Percentiles rank a stretch among this genome's conserved stretches.
Conservation (phyloP, 75 land plant species). For the Sequoiadendron giganteum region DNA sequence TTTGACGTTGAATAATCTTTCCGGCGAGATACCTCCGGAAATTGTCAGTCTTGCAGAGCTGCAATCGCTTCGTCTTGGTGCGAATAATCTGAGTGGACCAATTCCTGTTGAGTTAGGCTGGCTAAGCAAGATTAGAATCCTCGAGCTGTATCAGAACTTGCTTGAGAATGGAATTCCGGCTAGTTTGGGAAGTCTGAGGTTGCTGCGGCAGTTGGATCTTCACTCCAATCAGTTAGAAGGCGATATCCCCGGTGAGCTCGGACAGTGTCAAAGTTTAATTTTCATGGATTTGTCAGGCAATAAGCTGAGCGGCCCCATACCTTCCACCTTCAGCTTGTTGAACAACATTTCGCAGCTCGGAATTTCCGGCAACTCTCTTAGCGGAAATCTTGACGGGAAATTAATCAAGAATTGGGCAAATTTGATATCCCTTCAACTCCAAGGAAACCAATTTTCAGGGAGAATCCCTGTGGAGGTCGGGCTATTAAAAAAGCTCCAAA, state of each 20-base stretch:
- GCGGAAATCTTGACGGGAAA: conserved; percentile 42
- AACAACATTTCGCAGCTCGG: conserved; percentile 36
- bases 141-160: conserved; percentile 40
- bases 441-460: conserved; percentile 21
- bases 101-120: conserved; percentile 33
- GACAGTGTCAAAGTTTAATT: conserved; percentile 32
- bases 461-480: conserved; percentile 23
- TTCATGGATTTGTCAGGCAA: conserved; percentile 58
- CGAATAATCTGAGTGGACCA: conserved; percentile 41
- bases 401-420: conserved; percentile 19
- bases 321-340: conserved; percentile 50
- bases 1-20: conserved; percentile 40
- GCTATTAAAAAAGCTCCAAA: conserved; percentile 5
- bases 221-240: conserved; percentile 39
- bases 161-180: conserved; percentile 41
- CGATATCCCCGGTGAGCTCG: conserved; percentile 46
- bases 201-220: conserved; percentile 44
- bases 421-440: conserved; percentile 35
- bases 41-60: conserved; percentile 39
- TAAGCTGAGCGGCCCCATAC: conserved; percentile 50
- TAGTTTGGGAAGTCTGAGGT: conserved; percentile 41
- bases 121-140: conserved; percentile 26
- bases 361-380: conserved; percentile 42
- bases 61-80: conserved; percentile 30
- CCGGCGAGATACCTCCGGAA: conserved; percentile 40